phyloP scores from a whole-genome alignment of 2,329 filamentous ascomycete genomes.

The Nothophoma quercina region DNA sequence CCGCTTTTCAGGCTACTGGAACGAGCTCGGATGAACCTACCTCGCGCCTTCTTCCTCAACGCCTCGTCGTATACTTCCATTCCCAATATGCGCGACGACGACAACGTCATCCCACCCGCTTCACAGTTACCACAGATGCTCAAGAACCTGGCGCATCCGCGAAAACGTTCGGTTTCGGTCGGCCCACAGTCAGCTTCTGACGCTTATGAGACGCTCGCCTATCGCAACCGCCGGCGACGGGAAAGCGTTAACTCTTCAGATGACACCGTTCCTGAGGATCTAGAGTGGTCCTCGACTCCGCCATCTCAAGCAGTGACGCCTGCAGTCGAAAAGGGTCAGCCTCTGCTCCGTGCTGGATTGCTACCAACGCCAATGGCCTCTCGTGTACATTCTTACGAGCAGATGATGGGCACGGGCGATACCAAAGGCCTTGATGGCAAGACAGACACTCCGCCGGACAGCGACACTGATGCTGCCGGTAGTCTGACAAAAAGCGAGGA shows the following conservation, averaged over 20 bases:
- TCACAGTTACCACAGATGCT: conserved; percentile 85
- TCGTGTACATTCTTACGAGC: conserved; percentile 70
- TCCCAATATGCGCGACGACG: conserved; percentile 73
- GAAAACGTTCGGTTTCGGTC: conserved; percentile 83
- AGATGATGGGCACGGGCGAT: conserved; percentile 74
- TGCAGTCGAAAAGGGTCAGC: conserved; percentile 34
- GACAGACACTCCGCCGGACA: conserved; percentile 35
- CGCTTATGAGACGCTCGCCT: conserved; percentile 93
- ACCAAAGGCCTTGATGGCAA: conserved; percentile 32
- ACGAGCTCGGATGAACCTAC: conserved; percentile 77
- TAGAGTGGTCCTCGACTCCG: conserved; percentile 29
- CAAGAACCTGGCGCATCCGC: conserved; percentile 80
- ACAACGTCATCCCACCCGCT: conserved; percentile 90
- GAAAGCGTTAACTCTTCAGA: conserved; percentile 63
- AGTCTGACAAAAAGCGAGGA: conserved; percentile 36
- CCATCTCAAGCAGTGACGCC: conserved; percentile 37
- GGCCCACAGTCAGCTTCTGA: conserved; percentile 96
- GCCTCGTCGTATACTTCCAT: conserved; percentile 91
- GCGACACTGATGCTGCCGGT: conserved; percentile 43
- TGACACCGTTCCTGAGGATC: conserved; percentile 39
- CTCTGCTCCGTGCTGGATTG: conserved; percentile 53
- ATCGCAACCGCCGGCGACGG: conserved; percentile 75
- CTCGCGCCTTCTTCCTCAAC: conserved; percentile 87
- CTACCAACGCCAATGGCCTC: conserved; percentile 57
- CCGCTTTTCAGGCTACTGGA: conserved; percentile 89